Percentiles rank a stretch among this genome's conserved stretches.
Evolutionary conservation across 257 asterid genomes (phyloP).

Genomic region (Lantana camara): DNA sequence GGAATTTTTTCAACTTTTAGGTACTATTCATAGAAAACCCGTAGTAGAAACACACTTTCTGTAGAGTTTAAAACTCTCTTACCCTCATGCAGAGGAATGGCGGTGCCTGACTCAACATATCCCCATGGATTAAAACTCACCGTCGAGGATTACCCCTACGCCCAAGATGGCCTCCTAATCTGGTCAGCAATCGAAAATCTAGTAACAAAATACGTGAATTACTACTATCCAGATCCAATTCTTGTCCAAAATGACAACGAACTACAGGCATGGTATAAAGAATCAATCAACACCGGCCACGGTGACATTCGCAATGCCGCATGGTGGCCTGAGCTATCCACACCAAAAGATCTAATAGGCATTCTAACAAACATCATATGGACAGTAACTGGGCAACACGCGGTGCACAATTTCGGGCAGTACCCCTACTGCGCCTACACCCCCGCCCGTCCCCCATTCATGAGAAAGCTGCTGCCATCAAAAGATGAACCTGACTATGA

Average conservation of each 20-base stretch:
- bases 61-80: no score
- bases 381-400: constrained; percentile 10
- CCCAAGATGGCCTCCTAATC: neutral
- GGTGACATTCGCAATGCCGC: neutral
- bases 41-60: no score
- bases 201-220: neutral
- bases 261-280: constrained; percentile 5
- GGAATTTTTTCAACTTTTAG: no score
- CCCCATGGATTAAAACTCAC: neutral
- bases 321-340: constrained; percentile 8
- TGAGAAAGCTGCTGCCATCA: constrained; percentile 4
- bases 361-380: constrained; percentile 6
- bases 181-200: constrained; percentile 1
- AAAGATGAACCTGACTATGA: no score
- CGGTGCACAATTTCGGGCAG: neutral
- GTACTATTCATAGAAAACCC: no score
- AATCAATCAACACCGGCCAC: neutral
- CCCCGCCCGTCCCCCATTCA: constrained; percentile 6
- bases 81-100: constrained; percentile 15
- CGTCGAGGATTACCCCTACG: constrained; percentile 9
- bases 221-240: constrained; percentile 13
- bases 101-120: neutral
- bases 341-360: constrained; percentile 6
- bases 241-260: neutral
- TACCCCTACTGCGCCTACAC: neutral